Evolutionary conservation across 352 stramenopile species (phyloP).

Genomic region (Thraustochytrium striatum): DNA sequence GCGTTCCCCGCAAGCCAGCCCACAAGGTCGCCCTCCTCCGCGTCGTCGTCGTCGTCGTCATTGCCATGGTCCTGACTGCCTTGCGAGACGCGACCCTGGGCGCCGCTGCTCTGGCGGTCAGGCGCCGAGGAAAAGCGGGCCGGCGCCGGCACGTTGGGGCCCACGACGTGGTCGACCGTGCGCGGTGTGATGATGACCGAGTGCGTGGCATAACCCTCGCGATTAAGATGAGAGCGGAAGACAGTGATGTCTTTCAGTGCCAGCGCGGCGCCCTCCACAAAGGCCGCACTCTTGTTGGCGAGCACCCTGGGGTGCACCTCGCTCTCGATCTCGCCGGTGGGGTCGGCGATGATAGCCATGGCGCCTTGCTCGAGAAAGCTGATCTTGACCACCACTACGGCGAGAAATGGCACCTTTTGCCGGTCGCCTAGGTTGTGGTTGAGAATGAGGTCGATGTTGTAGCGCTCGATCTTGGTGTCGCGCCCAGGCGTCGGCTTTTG

Average conservation of each 20-base stretch:
- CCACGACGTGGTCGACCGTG: constrained; percentile 29
- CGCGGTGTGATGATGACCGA: constrained; percentile 33
- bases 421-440: constrained; percentile 16
- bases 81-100: neutral
- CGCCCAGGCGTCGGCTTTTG: neutral
- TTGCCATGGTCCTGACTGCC: neutral
- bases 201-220: constrained; percentile 38
- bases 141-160: neutral
- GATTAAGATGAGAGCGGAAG: constrained; percentile 45
- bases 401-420: constrained; percentile 23
- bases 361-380: constrained; percentile 41
- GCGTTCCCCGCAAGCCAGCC: constrained; percentile 25
- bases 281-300: neutral
- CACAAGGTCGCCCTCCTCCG: neutral
- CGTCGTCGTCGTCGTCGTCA: neutral
- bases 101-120: neutral
- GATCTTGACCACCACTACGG: constrained; percentile 29
- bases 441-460: neutral
- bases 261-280: constrained; percentile 26
- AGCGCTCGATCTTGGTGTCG: neutral
- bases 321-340: constrained; percentile 38
- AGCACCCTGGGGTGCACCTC: constrained; percentile 37
- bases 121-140: neutral
- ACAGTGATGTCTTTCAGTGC: constrained; percentile 43
- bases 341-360: constrained; percentile 30